Evolutionary conservation across 176 grass and related monocot species (phyloP), one percentile per base, ranked within the genome.

Genomic region (Paspalum notatum): DNA sequence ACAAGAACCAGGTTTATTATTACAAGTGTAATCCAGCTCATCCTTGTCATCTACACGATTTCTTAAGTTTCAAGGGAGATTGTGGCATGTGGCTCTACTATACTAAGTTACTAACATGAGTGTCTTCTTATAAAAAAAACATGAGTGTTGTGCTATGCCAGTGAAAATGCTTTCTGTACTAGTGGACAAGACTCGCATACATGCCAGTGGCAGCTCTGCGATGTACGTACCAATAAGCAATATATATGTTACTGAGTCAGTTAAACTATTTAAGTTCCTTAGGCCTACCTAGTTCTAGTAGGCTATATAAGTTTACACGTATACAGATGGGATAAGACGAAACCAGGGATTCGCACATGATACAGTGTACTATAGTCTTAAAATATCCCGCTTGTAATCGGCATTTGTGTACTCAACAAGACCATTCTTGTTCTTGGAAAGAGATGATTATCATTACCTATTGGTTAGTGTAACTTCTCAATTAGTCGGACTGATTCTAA

Each of bases 331-430:
- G 60, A 57, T 6, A 8, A 56, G 5, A 76, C 15, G 46, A 25
- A 66, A 71, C 17, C 17, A 47, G 11, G 16, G 21, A 21, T 18
- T 32, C 52, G 55, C 37, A 63, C 45, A 78, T 71, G 65, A 37
- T 71, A 61, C 15, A 43, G 15, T 56, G 83, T 79, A 85, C 75
- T 59, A 25, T 61, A 72, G 44, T 85, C 37, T 64, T 79, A 72
- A 0, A 45, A 1, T 75, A 85, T 72, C 79, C 39, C 63, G 9
- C 32, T 70, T 79, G 5, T 44, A 71, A 44, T 62, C 32, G 27
- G 1, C 20, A 37, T 53, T 44, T 62, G 45, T 78, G 65, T 21
- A 62, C 14, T 59, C 26, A n/a, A 75, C 27, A 81, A 8, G 20
- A 61, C 68, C 58, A 66, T 48, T 81, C 84, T 74, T 60, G 9